These are phyloP conservation scores for Umbelopsis isabellina DNA, from an alignment of 192 early-diverging fungal genomes.

Conservation along the genomic window DNA sequence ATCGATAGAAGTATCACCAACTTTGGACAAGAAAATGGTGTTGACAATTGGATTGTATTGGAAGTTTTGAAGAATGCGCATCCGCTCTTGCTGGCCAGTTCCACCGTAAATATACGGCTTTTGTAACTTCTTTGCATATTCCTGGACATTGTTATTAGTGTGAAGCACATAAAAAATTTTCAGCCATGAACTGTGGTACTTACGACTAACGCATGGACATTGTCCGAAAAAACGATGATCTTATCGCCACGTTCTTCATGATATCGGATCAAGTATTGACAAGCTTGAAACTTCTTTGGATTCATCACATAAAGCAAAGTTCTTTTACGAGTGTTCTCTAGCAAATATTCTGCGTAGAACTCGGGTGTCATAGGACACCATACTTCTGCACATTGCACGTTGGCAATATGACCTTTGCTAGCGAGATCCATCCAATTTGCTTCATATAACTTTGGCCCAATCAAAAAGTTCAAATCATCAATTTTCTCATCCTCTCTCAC, in stretches of 20 bases:
- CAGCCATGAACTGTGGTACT: not conserved
- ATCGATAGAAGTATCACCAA: slow-evolving; percentile 99
- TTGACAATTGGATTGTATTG: slow-evolving; percentile 89
- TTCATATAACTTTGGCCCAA: slow-evolving; percentile 99
- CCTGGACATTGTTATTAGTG: slow-evolving; percentile 18
- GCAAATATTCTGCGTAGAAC: slow-evolving; percentile 93
- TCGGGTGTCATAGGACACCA: slow-evolving; percentile 98
- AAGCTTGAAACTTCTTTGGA: slow-evolving; percentile 96
- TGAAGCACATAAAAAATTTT: slow-evolving; percentile 6
- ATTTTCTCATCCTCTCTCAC: slow-evolving; percentile 99
- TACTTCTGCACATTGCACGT: slow-evolving; percentile 97
- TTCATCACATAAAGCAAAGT: slow-evolving; percentile 95
- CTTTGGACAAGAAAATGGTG: slow-evolving; percentile 88
- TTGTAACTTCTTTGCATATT: slow-evolving; percentile 81
- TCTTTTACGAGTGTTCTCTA: slow-evolving; percentile 78
- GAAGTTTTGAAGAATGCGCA: slow-evolving; percentile 93
- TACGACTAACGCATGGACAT: slow-evolving; percentile 91
- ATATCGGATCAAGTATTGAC: slow-evolving; percentile 93
- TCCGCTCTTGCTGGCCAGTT: slow-evolving; percentile 86
- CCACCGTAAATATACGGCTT: slow-evolving; percentile 92
- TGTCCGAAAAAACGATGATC: slow-evolving; percentile 99
- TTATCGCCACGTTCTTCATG: slow-evolving; percentile 96
- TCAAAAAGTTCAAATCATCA: slow-evolving; percentile 94
- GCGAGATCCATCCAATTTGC: slow-evolving; percentile 99
- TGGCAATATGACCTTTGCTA: slow-evolving; percentile 96